Evolutionary conservation across 2,329 filamentous ascomycete genomes (phyloP).

Genomic region (Diaporthe sp.): DNA sequence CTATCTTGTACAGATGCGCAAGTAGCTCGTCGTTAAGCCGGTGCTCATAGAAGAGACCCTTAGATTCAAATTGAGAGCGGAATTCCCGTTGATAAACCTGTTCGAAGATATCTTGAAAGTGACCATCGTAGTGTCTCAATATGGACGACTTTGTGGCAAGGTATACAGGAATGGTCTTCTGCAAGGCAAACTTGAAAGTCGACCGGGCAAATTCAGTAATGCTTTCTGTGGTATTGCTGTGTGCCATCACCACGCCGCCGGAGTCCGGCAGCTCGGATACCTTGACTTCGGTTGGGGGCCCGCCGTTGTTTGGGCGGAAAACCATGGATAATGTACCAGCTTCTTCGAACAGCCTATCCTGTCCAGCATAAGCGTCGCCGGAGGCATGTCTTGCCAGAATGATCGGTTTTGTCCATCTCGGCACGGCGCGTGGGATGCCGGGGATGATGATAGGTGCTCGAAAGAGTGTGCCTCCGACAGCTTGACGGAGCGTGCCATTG

Average conservation of each 20-base stretch:
- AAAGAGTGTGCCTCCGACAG: constrained; percentile 94
- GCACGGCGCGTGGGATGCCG: constrained; percentile 90
- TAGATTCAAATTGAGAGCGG: constrained; percentile 88
- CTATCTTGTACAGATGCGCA: constrained; percentile 99
- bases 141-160: constrained; percentile 99
- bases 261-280: constrained; percentile 79
- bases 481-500: constrained; percentile 87
- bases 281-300: constrained; percentile 89
- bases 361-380: constrained; percentile 94
- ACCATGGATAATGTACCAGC: constrained; percentile 70
- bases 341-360: constrained; percentile 70
- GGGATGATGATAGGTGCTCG: constrained; percentile 98
- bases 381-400: constrained; percentile 99
- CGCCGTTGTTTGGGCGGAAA: constrained; percentile 82
- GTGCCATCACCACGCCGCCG: constrained; percentile 90
- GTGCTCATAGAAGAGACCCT: constrained; percentile 99
- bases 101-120: constrained; percentile 99
- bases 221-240: constrained; percentile 98
- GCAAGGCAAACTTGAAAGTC: constrained; percentile 93
- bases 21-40: constrained; percentile 99
- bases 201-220: constrained; percentile 96
- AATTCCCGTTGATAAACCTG: constrained; percentile 92
- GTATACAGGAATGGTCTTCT: constrained; percentile 92
- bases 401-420: constrained; percentile 98
- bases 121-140: constrained; percentile 96